Conservation (phyloP, 192 early-diverging fungal genomes). For the Coemansia pectinata region DNA sequence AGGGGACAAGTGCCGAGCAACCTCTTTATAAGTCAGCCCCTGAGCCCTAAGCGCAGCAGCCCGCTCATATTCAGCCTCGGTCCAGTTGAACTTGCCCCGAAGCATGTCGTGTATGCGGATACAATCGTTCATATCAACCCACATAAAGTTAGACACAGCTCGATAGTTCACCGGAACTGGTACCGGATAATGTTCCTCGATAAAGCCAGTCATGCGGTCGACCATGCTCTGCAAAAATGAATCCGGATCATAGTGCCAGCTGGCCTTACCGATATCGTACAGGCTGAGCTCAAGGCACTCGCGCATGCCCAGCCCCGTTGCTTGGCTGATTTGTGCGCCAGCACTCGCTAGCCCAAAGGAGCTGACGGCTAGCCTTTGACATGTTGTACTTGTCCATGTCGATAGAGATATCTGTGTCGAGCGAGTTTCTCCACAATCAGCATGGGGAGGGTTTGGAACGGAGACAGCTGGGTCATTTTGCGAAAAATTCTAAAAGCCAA, state of each 20-base stretch:
- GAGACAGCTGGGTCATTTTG: neutral
- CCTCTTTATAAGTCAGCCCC: too few species aligned
- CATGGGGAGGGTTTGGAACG: neutral
- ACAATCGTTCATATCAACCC: too few species aligned
- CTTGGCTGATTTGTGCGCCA: neutral
- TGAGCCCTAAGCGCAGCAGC: too few species aligned
- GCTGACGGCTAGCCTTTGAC: neutral
- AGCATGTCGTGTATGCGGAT: too few species aligned
- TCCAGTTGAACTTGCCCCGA: too few species aligned
- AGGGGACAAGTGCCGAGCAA: too few species aligned
- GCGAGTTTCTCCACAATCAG: neutral
- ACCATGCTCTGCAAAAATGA: neutral
- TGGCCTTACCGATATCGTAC: neutral
- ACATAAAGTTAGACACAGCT: too few species aligned
- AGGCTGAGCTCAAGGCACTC: conserved; percentile 12
- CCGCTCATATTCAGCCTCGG: too few species aligned
- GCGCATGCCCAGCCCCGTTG: neutral
- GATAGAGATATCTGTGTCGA: neutral
- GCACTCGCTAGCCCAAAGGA: neutral
- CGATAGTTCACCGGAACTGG: too few species aligned
- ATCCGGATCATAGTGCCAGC: conserved; percentile 12
- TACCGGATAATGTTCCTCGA: too few species aligned
- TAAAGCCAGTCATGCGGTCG: too few species aligned
- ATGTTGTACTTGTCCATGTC: neutral
- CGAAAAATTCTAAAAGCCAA: neutral